These are phyloP conservation scores for Exophiala spinifera DNA, from an alignment of 2,329 filamentous ascomycete species.

Conservation along the genomic window DNA sequence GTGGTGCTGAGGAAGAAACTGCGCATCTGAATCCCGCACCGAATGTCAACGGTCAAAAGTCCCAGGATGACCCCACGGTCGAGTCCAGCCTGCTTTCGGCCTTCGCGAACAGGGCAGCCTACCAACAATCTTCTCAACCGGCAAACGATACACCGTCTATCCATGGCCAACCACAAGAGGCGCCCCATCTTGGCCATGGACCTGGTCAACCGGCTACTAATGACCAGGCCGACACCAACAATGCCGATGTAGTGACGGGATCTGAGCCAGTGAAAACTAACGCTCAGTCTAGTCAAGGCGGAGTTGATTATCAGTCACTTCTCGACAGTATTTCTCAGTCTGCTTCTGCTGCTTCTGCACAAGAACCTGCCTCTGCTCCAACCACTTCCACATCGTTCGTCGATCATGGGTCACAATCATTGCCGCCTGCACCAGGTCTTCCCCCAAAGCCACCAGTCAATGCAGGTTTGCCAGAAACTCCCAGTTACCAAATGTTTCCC, in stretches of 20 bases:
- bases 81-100: conserved; percentile 17
- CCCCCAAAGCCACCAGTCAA: conserved; percentile 47
- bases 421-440: conserved; percentile 39
- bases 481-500: conserved; percentile 25
- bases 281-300: conserved; percentile 30
- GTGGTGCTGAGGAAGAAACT: conserved; percentile 28
- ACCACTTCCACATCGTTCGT: conserved; percentile 30
- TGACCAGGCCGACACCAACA: conserved; percentile 2
- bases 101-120: conserved; percentile 14
- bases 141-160: conserved; percentile 6
- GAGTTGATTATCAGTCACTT: conserved; percentile 48
- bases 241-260: conserved; percentile 8
- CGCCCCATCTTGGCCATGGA: conserved; percentile 5
- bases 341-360: conserved; percentile 32
- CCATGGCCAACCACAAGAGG: conserved; percentile 5
- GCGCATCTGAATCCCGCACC: conserved; percentile 15
- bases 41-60: conserved; percentile 11
- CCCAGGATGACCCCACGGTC: conserved; percentile 14
- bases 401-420: conserved; percentile 33
- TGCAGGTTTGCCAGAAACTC: conserved; percentile 37
- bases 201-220: not conserved
- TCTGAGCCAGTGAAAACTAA: conserved; percentile 15
- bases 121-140: conserved; percentile 15
- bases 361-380: conserved; percentile 30
- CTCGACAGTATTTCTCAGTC: conserved; percentile 47